phyloP scores from a whole-genome alignment of 169 alveolate species.

The Amoebophrya sp. region DNA sequence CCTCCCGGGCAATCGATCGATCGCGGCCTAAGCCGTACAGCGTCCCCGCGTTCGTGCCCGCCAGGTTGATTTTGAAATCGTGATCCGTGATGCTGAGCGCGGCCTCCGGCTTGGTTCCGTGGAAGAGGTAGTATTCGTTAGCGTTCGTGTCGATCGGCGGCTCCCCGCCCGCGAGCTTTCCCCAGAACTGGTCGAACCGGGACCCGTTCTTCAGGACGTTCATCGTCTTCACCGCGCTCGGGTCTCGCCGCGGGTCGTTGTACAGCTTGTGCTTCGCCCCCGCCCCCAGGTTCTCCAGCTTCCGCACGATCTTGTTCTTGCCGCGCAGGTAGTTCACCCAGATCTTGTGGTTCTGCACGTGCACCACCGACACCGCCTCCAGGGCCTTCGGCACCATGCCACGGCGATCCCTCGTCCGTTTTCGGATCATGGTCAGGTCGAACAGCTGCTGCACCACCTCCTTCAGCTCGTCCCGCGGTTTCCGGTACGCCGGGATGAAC shows the following conservation, averaged over 20 bases:
- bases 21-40: too few relatives aligned
- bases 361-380: neutral
- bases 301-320: neutral
- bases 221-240: neutral
- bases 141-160: neutral
- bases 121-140: neutral
- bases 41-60: conserved; percentile 31
- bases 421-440: neutral
- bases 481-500: neutral
- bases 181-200: too few relatives aligned
- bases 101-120: neutral
- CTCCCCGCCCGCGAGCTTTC: too few relatives aligned
- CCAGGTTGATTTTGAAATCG: conserved; percentile 1
- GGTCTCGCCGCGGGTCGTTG: neutral
- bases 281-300: neutral
- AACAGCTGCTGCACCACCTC: neutral
- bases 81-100: neutral
- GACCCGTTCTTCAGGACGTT: too few relatives aligned
- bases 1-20: too few relatives aligned
- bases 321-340: neutral
- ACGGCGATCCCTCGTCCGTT: neutral
- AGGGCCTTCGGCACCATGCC: neutral
- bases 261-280: neutral
- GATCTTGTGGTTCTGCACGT: conserved; percentile 1
- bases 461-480: neutral